A percentile compares a stretch with the other conserved stretches of the same genome.
Evolutionary conservation across 2,329 filamentous ascomycete genomes (phyloP).

Genomic region (Anthostomella pinea): DNA sequence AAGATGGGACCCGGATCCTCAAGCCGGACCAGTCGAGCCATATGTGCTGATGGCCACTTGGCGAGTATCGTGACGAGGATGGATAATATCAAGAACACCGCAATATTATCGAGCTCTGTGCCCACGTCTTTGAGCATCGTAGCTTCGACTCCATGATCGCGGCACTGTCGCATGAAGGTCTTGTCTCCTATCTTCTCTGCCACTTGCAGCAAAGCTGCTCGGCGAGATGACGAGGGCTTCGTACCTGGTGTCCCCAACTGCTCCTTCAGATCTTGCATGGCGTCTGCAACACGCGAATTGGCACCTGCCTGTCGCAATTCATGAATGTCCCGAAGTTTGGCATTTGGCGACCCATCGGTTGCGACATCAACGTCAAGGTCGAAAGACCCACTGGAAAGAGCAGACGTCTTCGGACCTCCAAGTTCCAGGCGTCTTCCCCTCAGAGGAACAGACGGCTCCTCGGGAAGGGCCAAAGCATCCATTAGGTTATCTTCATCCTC

Average conservation of each 20-base stretch:
- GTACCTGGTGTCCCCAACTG: constrained; percentile 52
- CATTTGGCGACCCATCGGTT: constrained; percentile 40
- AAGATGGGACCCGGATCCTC: constrained; percentile 57
- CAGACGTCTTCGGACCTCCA: constrained; percentile 23
- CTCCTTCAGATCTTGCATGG: constrained; percentile 62
- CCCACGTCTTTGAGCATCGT: constrained; percentile 62
- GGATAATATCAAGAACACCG: constrained; percentile 62
- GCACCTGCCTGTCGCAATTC: constrained; percentile 64
- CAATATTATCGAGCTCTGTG: constrained; percentile 57
- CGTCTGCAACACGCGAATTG: constrained; percentile 63
- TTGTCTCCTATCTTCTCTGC: constrained; percentile 59
- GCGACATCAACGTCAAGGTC: constrained; percentile 44
- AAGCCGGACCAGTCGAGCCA: constrained; percentile 54
- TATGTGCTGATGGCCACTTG: constrained; percentile 57
- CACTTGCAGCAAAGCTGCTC: constrained; percentile 59
- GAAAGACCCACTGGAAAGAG: constrained; percentile 20
- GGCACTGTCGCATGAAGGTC: constrained; percentile 65
- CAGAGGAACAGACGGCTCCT: constrained; percentile 19
- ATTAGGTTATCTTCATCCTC: constrained; percentile 32
- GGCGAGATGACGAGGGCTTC: constrained; percentile 49
- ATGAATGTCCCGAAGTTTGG: constrained; percentile 61
- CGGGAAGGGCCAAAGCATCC: constrained; percentile 27
- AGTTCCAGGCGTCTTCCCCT: constrained; percentile 32
- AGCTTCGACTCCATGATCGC: constrained; percentile 69
- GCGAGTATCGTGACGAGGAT: constrained; percentile 62